phyloP scores from a whole-genome alignment of 2,329 filamentous ascomycete species.

The Pseudocercospora fuligena region DNA sequence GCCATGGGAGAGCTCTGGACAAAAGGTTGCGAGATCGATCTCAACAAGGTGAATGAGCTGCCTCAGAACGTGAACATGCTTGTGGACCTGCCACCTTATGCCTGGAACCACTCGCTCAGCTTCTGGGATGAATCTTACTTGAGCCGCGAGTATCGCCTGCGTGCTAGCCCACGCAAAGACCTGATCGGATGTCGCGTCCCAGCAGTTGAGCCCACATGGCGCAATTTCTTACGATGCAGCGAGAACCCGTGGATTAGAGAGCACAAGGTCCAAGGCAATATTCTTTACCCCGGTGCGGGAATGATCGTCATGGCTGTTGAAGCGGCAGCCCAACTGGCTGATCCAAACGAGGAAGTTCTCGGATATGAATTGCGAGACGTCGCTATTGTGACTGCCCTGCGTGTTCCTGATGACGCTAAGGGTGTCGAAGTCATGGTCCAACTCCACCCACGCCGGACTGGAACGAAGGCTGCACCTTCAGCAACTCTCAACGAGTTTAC shows the following conservation, averaged over 20 bases:
- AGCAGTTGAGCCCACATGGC: conserved; percentile 18
- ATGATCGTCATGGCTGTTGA: conserved; percentile 23
- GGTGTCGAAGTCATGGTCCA: conserved; percentile 19
- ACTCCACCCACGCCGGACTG: conserved; percentile 6
- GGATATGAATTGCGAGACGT: conserved; percentile 23
- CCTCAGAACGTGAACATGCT: conserved; percentile 7
- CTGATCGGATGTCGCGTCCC: conserved; percentile 23
- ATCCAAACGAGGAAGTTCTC: conserved; percentile 1
- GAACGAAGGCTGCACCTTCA: conserved; percentile 10
- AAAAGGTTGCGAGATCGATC: conserved; percentile 9
- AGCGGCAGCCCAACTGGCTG: conserved; percentile 17
- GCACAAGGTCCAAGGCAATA: conserved; percentile 17
- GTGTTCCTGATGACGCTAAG: conserved; percentile 13
- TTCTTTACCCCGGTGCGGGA: conserved; percentile 22
- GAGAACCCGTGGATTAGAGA: conserved; percentile 25
- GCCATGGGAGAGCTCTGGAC: conserved; percentile 14
- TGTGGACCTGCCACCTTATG: conserved; percentile 22
- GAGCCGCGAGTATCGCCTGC: conserved; percentile 18
- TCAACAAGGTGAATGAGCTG: conserved; percentile 7
- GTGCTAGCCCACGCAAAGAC: conserved; percentile 14
- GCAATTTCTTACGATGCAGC: conserved; percentile 16
- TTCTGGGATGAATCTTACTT: conserved; percentile 23
- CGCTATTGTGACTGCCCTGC: conserved; percentile 13
- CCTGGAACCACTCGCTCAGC: conserved; percentile 18
- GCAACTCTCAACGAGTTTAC: conserved; percentile 11